Conservation (phyloP, 306 rosid genomes). For the Geum urbanum region DNA sequence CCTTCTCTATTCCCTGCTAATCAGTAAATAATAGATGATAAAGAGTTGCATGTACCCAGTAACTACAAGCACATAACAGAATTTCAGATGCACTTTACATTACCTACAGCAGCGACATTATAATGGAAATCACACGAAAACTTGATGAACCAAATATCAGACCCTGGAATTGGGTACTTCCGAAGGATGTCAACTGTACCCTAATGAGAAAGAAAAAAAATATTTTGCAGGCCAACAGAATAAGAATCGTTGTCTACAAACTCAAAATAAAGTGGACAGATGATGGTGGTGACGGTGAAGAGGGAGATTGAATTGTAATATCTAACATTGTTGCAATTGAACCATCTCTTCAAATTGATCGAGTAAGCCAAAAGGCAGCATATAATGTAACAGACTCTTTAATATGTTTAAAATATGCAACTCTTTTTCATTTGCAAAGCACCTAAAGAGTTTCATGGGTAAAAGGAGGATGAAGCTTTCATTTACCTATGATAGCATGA, state of each 20-base stretch:
- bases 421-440: too few species aligned
- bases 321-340: background rate
- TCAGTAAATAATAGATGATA: background rate
- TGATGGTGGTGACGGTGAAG: background rate
- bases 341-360: background rate
- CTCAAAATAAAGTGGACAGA: background rate
- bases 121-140: conserved; percentile 90
- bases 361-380: background rate
- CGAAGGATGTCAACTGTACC: conserved; percentile 87
- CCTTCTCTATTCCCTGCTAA: conserved; percentile 86
- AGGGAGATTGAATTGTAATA: background rate
- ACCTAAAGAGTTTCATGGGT: too few species aligned
- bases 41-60: background rate
- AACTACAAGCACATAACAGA: background rate
- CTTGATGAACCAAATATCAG: conserved; percentile 98
- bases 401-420: too few species aligned
- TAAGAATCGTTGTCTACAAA: background rate
- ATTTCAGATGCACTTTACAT: conserved; percentile 1
- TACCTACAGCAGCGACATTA: conserved; percentile 76
- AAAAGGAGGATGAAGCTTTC: too few species aligned
- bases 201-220: conserved; percentile 34
- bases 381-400: background rate
- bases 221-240: conserved; percentile 10
- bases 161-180: conserved; percentile 91
- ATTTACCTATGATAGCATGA: too few species aligned